Percentiles rank a stretch among this genome's conserved stretches.
Conservation (phyloP, 1,139 yeast genomes). For the Entelexis paramagnoliae region DNA sequence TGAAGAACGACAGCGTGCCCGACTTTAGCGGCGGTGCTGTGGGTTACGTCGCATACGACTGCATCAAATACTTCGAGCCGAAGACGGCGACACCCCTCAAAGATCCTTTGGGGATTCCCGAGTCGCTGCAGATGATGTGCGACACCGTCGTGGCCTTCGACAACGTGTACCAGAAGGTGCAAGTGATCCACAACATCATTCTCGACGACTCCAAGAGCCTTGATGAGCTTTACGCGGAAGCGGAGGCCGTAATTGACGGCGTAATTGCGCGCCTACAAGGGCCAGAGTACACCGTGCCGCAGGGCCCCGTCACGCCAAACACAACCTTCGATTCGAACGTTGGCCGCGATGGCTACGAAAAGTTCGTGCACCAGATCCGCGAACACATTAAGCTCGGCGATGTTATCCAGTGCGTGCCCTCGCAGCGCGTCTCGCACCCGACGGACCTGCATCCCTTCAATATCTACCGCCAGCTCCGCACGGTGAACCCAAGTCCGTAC, state of each 20-base stretch:
- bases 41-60: constrained; percentile 91
- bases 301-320: constrained; percentile 51
- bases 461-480: constrained; percentile 83
- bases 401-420: constrained; percentile 94
- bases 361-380: constrained; percentile 63
- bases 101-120: constrained; percentile 78
- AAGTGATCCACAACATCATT: constrained; percentile 70
- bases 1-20: constrained; percentile 40
- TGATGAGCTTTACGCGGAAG: constrained; percentile 43
- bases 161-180: constrained; percentile 86
- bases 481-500: constrained; percentile 96
- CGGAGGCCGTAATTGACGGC: constrained; percentile 46
- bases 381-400: constrained; percentile 82
- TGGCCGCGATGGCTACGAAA: constrained; percentile 87
- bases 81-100: constrained; percentile 60
- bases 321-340: constrained; percentile 75
- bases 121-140: constrained; percentile 81
- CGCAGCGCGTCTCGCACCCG: constrained; percentile 91
- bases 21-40: constrained; percentile 95
- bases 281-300: constrained; percentile 46
- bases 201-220: constrained; percentile 31
- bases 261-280: constrained; percentile 46
- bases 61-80: constrained; percentile 93
- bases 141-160: constrained; percentile 87
- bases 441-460: constrained; percentile 93